phyloP scores from a whole-genome alignment of 2,329 filamentous ascomycete genomes.

The Chaetomium strumarium region DNA sequence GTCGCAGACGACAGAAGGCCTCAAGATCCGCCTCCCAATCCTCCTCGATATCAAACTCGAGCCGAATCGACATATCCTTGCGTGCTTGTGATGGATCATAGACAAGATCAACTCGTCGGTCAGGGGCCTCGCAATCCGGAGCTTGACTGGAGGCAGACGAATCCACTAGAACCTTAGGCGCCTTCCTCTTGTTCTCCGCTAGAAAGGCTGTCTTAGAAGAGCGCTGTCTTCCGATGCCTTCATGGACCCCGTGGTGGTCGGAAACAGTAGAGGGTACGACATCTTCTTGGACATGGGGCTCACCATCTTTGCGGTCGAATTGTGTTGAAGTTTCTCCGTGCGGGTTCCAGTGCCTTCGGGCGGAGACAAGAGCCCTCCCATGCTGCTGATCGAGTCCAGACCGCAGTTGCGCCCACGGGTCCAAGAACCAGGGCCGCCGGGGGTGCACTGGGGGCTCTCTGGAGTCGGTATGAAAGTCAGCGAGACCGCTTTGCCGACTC shows the following conservation, averaged over 20 bases:
- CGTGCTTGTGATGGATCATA: conserved; percentile 10
- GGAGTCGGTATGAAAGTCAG: not conserved
- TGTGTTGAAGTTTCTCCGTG: not conserved
- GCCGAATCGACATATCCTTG: conserved; percentile 12
- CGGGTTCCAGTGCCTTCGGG: not conserved
- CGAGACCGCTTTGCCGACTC: not conserved
- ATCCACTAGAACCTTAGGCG: not conserved
- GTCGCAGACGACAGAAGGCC: conserved; percentile 14
- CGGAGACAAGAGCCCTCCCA: not conserved
- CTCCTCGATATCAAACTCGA: conserved; percentile 14
- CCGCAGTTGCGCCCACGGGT: not conserved
- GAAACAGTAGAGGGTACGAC: no score
- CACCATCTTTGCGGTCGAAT: not conserved
- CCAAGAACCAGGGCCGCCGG: not conserved
- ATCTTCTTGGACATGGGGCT: no score
- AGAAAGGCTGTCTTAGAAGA: no score
- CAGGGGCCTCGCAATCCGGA: not conserved
- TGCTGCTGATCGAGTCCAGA: not conserved
- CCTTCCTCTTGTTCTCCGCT: not conserved
- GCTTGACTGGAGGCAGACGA: no score
- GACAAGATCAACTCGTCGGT: conserved; percentile 7
- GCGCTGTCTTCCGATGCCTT: no score
- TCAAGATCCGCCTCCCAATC: conserved; percentile 14
- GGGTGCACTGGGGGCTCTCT: not conserved
- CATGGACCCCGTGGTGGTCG: no score